Evolutionary conservation across 495 filamentous ascomycete species (phyloP), one percentile per base, ranked within the genome.

Genomic region (Aspergillus olivimuriae): DNA sequence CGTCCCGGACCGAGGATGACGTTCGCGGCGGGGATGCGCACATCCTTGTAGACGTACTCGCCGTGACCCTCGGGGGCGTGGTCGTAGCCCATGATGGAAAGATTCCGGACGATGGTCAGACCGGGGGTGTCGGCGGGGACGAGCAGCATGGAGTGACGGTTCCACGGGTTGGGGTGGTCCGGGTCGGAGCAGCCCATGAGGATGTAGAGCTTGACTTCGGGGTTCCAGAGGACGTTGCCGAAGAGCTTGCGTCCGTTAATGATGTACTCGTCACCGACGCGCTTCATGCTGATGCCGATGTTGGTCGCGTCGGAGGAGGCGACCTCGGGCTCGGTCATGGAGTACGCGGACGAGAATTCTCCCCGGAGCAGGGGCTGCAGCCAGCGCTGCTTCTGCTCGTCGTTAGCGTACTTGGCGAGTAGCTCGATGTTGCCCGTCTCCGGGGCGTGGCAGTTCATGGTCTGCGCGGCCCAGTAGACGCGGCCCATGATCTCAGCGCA

Each of bases 391-490:
- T 44, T 49, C 41, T 49, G 47, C 23, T 32, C 41, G 3, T 37
- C 39, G n/a, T 20, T 48, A 12, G 11, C 33, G 34, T 49, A 49
- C 26, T 49, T 49, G 4, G 40, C 47, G 5, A 49, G 41, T 8
- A 49, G 14, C 34, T 49, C 47, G 11, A 49, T 49, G 15, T 49
- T 49, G 6, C 47, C 47, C 14, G 44, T 49, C 9, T 49, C 47
- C 0, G 46, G 46, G 4, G 46, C 46, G 16, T 30, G 24, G 39
- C 34, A 38, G 39, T 48, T 48, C 32, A 33, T 48, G 15, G 46
- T 33, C 39, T 48, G 33, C 7, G 31, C 39, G 8, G 39, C 46
- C 33, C 32, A 39, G 30, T 41, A 41, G 11, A 34, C 28, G 6
- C 20, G 30, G 9, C 44, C 44, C 30, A 47, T 35, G 30, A 35